Percentiles rank a stretch among this genome's conserved stretches.
Conservation (phyloP, 2,329 filamentous ascomycete species). For the Bipolaris oryzae region DNA sequence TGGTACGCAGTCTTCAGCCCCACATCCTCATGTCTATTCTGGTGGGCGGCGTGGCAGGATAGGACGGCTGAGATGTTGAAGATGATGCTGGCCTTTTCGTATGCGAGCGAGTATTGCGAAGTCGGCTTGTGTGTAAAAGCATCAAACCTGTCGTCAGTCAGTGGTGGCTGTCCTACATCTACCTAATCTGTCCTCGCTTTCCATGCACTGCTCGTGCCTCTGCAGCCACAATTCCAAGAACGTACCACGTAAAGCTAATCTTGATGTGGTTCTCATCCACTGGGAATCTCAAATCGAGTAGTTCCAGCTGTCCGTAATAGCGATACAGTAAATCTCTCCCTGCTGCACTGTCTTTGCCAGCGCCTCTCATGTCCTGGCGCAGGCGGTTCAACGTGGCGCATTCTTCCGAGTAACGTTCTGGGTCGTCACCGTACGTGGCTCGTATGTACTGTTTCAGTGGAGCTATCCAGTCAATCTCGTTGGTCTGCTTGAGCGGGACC, state of each 20-base stretch:
- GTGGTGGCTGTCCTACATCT: conserved; percentile 1
- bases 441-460: conserved; percentile 94
- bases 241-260: conserved; percentile 95
- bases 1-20: conserved; percentile 97
- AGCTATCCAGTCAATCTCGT: conserved; percentile 96
- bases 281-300: conserved; percentile 91
- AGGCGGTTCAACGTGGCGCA: conserved; percentile 92
- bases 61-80: conserved; percentile 99
- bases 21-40: conserved; percentile 88
- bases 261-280: conserved; percentile 99
- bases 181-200: not conserved
- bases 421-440: conserved; percentile 93
- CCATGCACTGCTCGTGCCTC: not conserved
- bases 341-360: conserved; percentile 93
- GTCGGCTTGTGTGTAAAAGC: conserved; percentile 99
- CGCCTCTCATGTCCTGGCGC: conserved; percentile 97
- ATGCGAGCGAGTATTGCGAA: conserved; percentile 92
- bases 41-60: conserved; percentile 91
- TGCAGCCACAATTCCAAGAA: not conserved
- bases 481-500: conserved; percentile 88
- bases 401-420: conserved; percentile 93
- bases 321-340: conserved; percentile 92
- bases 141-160: conserved; percentile 76
- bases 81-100: conserved; percentile 98
- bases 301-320: conserved; percentile 96